Evolutionary conservation across 2,329 filamentous ascomycete species (phyloP), one percentile per base, ranked within the genome.

Genomic region (Xylaria arbuscula): DNA sequence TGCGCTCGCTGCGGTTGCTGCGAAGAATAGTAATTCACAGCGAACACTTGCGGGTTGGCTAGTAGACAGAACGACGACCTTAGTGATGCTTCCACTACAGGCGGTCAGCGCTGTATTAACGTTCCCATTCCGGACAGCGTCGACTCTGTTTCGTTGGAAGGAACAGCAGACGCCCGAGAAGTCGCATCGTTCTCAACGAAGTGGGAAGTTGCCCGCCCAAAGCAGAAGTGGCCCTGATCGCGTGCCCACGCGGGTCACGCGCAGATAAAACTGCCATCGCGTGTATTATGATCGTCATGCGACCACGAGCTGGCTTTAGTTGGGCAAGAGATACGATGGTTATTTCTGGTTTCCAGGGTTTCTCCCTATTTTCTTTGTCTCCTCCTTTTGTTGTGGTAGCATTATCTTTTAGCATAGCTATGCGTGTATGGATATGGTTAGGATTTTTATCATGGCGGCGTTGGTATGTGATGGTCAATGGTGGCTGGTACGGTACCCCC

Each of bases 1-100:
- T 54, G 88, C 92, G 0, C 83, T 98, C n/a, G 93, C 93, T 2
- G 92, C 92, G 0, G 92, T 91, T 0, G 92, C 92, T 1, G 90
- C 90, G 10, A 86, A 84, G 76, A 82, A 83, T 69, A 83, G 81
- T 67, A 77, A 76, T 19, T 75, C 78, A 4, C 78, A 79, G 55
- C 79, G 78, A 74, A 79, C 79, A 24, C 50, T 83, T 5, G 64
- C 83, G 10, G 71, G 75, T 8, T 82, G 81, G 78, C 50, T 79
- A n/a, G 67, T 80, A 10, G 82, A 83, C 36, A 79, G 76, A 53
- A 67, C 79, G 17, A 72, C 80, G 11, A 74, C 77, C 10, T 54
- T 81, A 0, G 59, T 80, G 8, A 74, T 83, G 22, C 73, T 85
- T n/a, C 85, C 85, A 0, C 76, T 86, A 34, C 80, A 81, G 22